Conservation (phyloP, 352 stramenopile genomes). For the Phytopythium litorale region DNA sequence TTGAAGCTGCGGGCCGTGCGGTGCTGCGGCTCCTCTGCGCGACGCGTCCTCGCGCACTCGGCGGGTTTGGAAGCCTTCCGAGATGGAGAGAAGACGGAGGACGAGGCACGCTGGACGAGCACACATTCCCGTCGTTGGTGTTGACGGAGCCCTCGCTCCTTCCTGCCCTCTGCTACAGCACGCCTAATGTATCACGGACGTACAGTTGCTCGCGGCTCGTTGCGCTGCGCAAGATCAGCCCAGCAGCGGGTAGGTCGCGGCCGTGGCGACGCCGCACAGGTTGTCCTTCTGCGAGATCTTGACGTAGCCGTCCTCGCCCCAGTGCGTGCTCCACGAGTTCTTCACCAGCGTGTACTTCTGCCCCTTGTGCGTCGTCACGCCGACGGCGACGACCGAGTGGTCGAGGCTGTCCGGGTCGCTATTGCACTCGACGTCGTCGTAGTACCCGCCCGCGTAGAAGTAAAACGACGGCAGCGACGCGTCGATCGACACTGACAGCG, state of each 20-base stretch:
- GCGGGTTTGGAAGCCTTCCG: background rate
- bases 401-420: slow-evolving; percentile 89
- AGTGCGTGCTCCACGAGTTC: slow-evolving; percentile 94
- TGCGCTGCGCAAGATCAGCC: background rate
- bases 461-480: slow-evolving; percentile 83
- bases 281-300: slow-evolving; percentile 93
- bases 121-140: too few species aligned
- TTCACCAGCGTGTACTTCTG: slow-evolving; percentile 95
- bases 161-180: background rate
- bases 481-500: slow-evolving; percentile 88
- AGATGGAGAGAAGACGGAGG: background rate
- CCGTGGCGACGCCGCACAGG: slow-evolving; percentile 93
- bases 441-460: slow-evolving; percentile 87
- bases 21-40: too few species aligned
- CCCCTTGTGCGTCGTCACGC: slow-evolving; percentile 82
- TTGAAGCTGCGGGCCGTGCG: background rate
- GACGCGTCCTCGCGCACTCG: background rate
- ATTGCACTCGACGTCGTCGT: slow-evolving; percentile 87
- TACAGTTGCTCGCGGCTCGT: background rate
- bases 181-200: background rate
- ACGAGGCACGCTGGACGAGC: background rate
- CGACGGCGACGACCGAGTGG: slow-evolving; percentile 91
- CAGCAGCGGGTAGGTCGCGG: slow-evolving; percentile 80
- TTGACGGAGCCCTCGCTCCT: background rate
- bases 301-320: slow-evolving; percentile 92